Conservation (phyloP, 139 green algal species). For the Eudorina sp. region DNA sequence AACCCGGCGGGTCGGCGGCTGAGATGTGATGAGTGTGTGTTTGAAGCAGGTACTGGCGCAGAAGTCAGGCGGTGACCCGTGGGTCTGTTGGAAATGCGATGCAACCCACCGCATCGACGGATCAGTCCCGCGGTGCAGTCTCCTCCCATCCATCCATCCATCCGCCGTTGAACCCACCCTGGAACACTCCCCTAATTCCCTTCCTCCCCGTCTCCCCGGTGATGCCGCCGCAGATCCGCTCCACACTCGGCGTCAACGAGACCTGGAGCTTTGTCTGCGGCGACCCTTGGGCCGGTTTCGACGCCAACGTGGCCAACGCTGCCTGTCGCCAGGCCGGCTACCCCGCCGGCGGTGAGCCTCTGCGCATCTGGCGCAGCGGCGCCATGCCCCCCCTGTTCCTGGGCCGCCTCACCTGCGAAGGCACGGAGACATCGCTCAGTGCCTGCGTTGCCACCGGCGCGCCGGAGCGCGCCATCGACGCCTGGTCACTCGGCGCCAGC, state of each 20-base stretch:
- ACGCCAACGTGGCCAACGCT: background rate
- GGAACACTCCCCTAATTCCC: too few relatives aligned
- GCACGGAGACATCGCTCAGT: background rate
- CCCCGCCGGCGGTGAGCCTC: slow-evolving; percentile 1
- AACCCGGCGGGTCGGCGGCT: too few relatives aligned
- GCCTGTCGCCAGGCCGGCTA: slow-evolving; percentile 32
- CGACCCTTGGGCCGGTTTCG: slow-evolving; percentile 33
- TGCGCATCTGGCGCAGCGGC: background rate
- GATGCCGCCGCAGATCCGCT: background rate
- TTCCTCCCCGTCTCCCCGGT: background rate
- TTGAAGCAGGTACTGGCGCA: too few relatives aligned
- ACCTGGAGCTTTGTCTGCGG: slow-evolving; percentile 33
- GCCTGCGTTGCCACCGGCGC: background rate
- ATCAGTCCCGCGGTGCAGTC: too few relatives aligned
- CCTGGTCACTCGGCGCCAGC: background rate
- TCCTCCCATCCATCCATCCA: too few relatives aligned
- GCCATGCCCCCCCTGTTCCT: slow-evolving; percentile 7
- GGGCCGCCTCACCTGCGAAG: background rate
- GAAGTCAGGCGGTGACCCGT: too few relatives aligned
- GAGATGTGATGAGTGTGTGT: too few relatives aligned
- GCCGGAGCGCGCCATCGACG: background rate
- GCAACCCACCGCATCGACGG: too few relatives aligned
- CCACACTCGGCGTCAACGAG: background rate
- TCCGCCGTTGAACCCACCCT: too few relatives aligned
- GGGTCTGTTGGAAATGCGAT: too few relatives aligned